Evolutionary conservation across 1,284 basidiomycete species (phyloP), one percentile per base, ranked within the genome.

Genomic region (Psilocybe mexicana): DNA sequence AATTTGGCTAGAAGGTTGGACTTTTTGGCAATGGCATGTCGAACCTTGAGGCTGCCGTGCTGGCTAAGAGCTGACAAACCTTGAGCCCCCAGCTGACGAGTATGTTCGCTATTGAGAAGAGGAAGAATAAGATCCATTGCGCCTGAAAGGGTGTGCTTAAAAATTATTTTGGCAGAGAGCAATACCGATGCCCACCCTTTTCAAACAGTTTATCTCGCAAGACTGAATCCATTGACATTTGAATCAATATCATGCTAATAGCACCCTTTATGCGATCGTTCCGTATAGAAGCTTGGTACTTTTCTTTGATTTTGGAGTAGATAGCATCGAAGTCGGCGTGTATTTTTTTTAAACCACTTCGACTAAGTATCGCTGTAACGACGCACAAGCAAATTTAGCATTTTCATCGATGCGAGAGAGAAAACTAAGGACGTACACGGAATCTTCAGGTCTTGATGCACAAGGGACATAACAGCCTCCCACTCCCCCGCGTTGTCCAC

Each of bases 181-280:
- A 33, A 33, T 26, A 5, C 24, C 12, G 12, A 45, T 14, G 59
- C 69, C 48, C 62, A 84, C 84, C 84, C 74, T 77, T 76, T 43
- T 78, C 74, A 65, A 84, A 79, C 18, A 87, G 71, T 61, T 81
- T 81, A 68, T 86, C 77, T 28, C 84, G 74, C 47, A 87, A 68
- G 46, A 86, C 73, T 1, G 82, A 74, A 68, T 88, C 85, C 0
- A 75, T 74, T 38, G 76, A 86, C 83, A 88, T 84, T 64, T 82
- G 84, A 8, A 82, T 78, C 64, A 81, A 86, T 48, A 88, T 82
- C 2, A 79, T 81, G 7, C 86, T 73, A 52, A 87, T 80, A 0
- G 80, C 84, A 2, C 83, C 84, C 25, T 68, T 64, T 24, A 85
- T 68, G 57, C 74, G 74, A 28, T 76, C 72, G 62, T 79, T 76